Conservation (phyloP, 768 basidiomycete species). For the Tulasnella sp. region DNA sequence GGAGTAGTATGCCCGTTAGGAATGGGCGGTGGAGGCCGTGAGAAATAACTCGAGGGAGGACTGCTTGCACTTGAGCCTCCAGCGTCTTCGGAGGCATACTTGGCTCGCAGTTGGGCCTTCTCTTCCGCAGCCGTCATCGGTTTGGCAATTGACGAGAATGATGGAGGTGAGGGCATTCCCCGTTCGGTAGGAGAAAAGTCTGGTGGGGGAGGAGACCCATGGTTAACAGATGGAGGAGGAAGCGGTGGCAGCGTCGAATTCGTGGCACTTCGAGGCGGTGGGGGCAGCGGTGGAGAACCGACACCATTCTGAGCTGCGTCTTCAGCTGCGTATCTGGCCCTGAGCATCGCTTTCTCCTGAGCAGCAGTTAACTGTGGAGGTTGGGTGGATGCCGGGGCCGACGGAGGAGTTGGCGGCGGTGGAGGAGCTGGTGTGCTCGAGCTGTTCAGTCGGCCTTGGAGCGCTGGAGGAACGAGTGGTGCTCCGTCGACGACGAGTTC, state of each 20-base stretch:
- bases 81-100: not conserved
- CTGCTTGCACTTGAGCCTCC: not conserved
- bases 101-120: slow-evolving; percentile 9
- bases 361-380: slow-evolving; percentile 45
- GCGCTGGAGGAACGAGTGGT: slow-evolving; percentile 11
- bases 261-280: not conserved
- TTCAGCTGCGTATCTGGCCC: slow-evolving; percentile 50
- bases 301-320: slow-evolving; percentile 23
- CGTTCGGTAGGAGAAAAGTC: not conserved
- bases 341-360: slow-evolving; percentile 65
- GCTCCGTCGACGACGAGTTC: slow-evolving; percentile 11
- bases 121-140: slow-evolving; percentile 1
- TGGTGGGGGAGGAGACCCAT: not conserved
- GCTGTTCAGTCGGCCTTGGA: not conserved
- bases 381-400: slow-evolving; percentile 20
- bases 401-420: slow-evolving; percentile 18
- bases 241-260: not conserved
- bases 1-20: not conserved
- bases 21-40: not conserved
- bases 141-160: not conserved
- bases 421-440: slow-evolving; percentile 22
- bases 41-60: not conserved
- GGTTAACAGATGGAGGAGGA: not conserved
- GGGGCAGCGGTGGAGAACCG: not conserved
- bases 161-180: not conserved